A percentile compares a stretch with the other conserved stretches of the same genome.
Conservation (phyloP, 2,329 filamentous ascomycete genomes). For the Kalmusia sp. region DNA sequence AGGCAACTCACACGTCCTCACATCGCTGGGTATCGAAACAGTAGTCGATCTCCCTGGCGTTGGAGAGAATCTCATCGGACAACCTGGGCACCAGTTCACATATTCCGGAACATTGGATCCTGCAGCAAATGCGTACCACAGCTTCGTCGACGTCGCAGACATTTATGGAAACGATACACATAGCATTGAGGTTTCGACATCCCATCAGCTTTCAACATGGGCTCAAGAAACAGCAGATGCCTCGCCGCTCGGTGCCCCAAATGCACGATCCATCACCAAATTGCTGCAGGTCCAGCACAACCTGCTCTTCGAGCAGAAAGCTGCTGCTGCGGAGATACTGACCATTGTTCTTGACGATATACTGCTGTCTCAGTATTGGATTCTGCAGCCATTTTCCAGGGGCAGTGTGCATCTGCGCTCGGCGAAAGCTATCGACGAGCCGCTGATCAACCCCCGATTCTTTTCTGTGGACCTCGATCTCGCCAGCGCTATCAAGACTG, state of each 20-base stretch:
- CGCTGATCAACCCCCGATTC: neutral
- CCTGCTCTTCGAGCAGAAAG: neutral
- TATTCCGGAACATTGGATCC: neutral
- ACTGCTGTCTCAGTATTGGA: neutral
- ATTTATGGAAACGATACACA: too few species aligned
- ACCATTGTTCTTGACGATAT: neutral
- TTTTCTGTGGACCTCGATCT: neutral
- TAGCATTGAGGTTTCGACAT: too few species aligned
- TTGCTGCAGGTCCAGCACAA: neutral
- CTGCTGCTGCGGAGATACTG: neutral
- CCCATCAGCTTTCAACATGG: too few species aligned
- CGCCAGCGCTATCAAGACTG: neutral
- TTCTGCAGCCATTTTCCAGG: neutral
- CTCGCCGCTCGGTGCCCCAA: neutral
- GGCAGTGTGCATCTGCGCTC: neutral
- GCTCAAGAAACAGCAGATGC: neutral
- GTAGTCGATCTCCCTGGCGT: neutral
- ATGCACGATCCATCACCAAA: neutral
- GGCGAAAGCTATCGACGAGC: too few species aligned
- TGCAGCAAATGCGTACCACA: too few species aligned
- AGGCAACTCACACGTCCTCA: conserved; percentile 44
- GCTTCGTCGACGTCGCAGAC: neutral
- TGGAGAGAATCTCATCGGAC: neutral
- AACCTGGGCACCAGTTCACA: neutral
- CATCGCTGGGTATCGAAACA: neutral